phyloP scores from a whole-genome alignment of 2,329 filamentous ascomycete genomes.

The Pezicula neosporulosa region DNA sequence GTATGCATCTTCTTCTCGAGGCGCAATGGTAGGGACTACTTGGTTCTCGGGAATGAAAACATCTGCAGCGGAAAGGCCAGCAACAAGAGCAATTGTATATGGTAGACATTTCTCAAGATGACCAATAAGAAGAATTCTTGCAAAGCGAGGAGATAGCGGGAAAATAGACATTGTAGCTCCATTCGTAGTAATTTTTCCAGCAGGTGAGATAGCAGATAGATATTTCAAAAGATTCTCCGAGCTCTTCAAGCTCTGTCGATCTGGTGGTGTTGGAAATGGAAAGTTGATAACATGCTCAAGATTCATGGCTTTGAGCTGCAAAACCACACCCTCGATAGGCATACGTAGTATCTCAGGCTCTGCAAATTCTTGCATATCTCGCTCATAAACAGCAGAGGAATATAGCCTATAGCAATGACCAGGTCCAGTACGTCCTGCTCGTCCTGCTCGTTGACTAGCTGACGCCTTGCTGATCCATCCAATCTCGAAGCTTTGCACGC shows the following conservation, averaged over 20 bases:
- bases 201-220: constrained; percentile 71
- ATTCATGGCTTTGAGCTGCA: constrained; percentile 94
- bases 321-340: constrained; percentile 86
- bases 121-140: constrained; percentile 87
- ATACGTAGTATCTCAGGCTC: constrained; percentile 87
- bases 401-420: constrained; percentile 95
- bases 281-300: constrained; percentile 89
- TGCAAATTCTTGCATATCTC: constrained; percentile 81
- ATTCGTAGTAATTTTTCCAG: constrained; percentile 75
- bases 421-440: constrained; percentile 91
- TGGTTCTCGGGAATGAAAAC: constrained; percentile 82
- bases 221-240: constrained; percentile 86
- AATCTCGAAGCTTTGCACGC: constrained; percentile 93
- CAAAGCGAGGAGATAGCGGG: constrained; percentile 84
- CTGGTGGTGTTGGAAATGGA: constrained; percentile 90
- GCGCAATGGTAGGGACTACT: constrained; percentile 56
- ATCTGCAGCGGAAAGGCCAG: constrained; percentile 83
- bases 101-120: constrained; percentile 78
- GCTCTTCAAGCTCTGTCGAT: constrained; percentile 69
- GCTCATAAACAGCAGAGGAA: constrained; percentile 89
- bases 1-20: constrained; percentile 46
- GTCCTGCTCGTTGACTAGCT: constrained; percentile 85
- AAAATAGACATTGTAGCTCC: constrained; percentile 84
- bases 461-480: constrained; percentile 98
- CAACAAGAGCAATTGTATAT: constrained; percentile 84